Evolutionary conservation across 768 basidiomycete species (phyloP), one percentile per base, ranked within the genome.

Genomic region (Lanmaoa pseudosensibilis): DNA sequence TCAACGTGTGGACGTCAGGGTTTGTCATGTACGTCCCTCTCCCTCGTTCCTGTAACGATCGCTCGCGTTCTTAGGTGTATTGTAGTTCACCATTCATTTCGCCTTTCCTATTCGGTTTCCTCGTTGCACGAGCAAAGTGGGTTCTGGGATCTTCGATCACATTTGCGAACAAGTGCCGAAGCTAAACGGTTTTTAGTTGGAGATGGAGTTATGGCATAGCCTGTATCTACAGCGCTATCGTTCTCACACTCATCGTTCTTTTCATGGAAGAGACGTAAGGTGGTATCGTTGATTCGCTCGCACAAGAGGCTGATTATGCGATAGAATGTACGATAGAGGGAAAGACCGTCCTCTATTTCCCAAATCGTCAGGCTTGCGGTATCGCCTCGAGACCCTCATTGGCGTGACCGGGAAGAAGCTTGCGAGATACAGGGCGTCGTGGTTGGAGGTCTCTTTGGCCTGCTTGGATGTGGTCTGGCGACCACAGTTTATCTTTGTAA

Each of bases 121-220:
- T 70, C 13, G 60, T 59, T 48, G 66, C 64, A 32, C 57, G 69
- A 15, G 55, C 47, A 54, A 70, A 58, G 70, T 68, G n/a, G 8
- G 70, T 50, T 34, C 15, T 18, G n/a, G 15, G 61, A 48, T 32
- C 16, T 23, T 32, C 19, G 8, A 25, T 34, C 15, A 2, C 25
- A 13, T 30, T 12, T 33, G 30, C 3, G 30, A 30, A 32, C 5
- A 19, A 16, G 27, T 5, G 18, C n/a, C 8, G 36, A 19, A 33
- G 18, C 34, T 68, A 16, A 65, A 46, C 0, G 18, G 1, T 27
- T 5, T 27, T 6, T 45, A 79, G 75, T 51, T 82, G 76, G 76
- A 65, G 78, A 33, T 82, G 81, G 80, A 71, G 79, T n/a, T 83
- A 83, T 55, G 80, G 78, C 19, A 77, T 81, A 57, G 82, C 75